phyloP scores from a whole-genome alignment of 805 yeast species.

The Nakazawaea wyomingensis region DNA sequence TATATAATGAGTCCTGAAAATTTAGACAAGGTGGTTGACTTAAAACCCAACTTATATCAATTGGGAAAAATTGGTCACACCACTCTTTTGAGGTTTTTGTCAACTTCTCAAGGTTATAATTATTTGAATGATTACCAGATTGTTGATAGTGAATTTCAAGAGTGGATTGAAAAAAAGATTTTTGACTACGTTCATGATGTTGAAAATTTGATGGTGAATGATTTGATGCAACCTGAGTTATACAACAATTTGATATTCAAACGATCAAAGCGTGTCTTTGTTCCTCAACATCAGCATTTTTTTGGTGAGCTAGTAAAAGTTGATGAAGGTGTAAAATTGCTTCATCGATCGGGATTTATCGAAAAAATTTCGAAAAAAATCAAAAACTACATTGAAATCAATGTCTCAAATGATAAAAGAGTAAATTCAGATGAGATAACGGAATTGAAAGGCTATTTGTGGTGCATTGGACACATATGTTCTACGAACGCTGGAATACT shows the following conservation, averaged over 20 bases:
- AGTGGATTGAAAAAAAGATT: slow-evolving; percentile 53
- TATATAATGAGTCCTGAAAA: slow-evolving; percentile 37
- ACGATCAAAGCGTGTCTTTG: background rate
- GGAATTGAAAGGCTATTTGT: slow-evolving; percentile 66
- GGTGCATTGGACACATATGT: slow-evolving; percentile 86
- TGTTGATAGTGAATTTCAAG: slow-evolving; percentile 58
- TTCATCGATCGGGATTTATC: slow-evolving; percentile 46
- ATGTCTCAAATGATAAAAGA: slow-evolving; percentile 15
- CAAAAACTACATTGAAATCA: slow-evolving; percentile 17
- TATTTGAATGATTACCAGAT: slow-evolving; percentile 56
- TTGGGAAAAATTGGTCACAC: slow-evolving; percentile 30
- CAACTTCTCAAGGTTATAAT: slow-evolving; percentile 64
- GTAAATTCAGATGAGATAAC: slow-evolving; percentile 31
- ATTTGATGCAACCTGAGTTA: slow-evolving; percentile 15
- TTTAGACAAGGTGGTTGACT: slow-evolving; percentile 43
- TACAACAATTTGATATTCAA: slow-evolving; percentile 7
- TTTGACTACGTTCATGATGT: slow-evolving; percentile 42
- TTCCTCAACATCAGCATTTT: slow-evolving; percentile 54
- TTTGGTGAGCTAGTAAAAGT: slow-evolving; percentile 79
- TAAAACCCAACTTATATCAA: slow-evolving; percentile 48
- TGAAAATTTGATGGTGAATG: slow-evolving; percentile 33
- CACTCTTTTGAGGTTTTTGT: slow-evolving; percentile 57
- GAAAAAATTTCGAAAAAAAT: slow-evolving; percentile 13
- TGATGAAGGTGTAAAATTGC: slow-evolving; percentile 66
- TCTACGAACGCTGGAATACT: slow-evolving; percentile 65